Evolutionary conservation across 2,329 filamentous ascomycete species (phyloP), one percentile per base, ranked within the genome.

Genomic region (Alternaria burnsii): DNA sequence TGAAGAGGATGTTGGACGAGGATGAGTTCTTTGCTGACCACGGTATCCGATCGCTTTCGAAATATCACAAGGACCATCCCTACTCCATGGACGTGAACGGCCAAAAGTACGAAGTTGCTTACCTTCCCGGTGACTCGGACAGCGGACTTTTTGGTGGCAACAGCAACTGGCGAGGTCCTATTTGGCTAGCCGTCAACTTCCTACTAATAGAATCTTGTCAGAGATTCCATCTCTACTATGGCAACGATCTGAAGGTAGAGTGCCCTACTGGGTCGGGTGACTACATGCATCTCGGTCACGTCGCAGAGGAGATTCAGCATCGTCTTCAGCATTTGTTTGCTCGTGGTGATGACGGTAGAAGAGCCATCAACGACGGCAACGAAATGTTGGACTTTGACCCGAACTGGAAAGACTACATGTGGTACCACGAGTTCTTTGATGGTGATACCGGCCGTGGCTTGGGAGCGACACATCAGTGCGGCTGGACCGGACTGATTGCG

Each of bases 381-480:
- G 90, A 97, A 70, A 86, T 90, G 67, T 88, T 97, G 32, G 93
- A 98, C 80, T 97, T 91, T 73, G 93, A 98, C 74, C 89, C 92
- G 24, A 84, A 97, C 79, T 98, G 94, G 94, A 94, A 91, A 78
- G 94, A 96, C 72, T 88, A 94, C 73, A 84, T 98, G 71, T 97
- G 93, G 92, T 98, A 97, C 85, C 91, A 97, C 76, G 94, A 98
- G 78, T 98, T 96, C 84, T 98, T 98, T 76, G 94, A 98, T 75
- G 94, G 93, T 40, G 94, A 98, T 76, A 89, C 85, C 52, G 94
- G 94, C 14, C 90, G 93, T 68, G 94, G 95, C 16, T 86, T 98
- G 1, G 94, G 94, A 58, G 93, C 94, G 38, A 94, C 90, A 48
- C 95, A 98, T 79, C 95, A 98, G 79, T 97, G 93, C 75, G 94